phyloP scores from a whole-genome alignment of 441 rosid species.

The Melastoma candidum region DNA sequence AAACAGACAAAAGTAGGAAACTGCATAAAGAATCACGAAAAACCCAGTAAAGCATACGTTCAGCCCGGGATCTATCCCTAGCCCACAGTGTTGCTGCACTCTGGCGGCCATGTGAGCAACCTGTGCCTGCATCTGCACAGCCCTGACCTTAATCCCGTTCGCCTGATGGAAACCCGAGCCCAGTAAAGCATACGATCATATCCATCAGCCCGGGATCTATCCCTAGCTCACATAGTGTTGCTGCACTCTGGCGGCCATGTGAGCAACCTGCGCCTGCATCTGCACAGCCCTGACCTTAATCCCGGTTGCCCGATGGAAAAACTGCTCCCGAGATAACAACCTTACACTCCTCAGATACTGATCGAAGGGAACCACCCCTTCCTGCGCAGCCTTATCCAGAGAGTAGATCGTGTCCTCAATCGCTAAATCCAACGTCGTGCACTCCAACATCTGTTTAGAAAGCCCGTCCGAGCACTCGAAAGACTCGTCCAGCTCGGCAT shows the following conservation, averaged over 20 bases:
- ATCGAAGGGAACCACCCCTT: slow-evolving; percentile 67
- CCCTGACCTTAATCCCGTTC: slow-evolving; percentile 65
- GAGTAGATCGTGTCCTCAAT: slow-evolving; percentile 78
- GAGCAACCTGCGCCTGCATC: slow-evolving; percentile 84
- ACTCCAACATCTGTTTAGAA: slow-evolving; percentile 83
- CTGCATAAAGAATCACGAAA: too few species aligned
- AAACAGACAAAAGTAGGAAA: too few species aligned
- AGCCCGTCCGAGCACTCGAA: slow-evolving; percentile 52
- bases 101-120: slow-evolving; percentile 45
- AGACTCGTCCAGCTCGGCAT: slow-evolving; percentile 44
- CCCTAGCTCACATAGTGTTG: slow-evolving; percentile 30
- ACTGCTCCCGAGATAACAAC: slow-evolving; percentile 83
- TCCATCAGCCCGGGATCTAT: not conserved
- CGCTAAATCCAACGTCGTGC: slow-evolving; percentile 67
- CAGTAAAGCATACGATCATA: too few species aligned
- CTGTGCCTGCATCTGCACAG: slow-evolving; percentile 82
- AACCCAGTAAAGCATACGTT: too few species aligned
- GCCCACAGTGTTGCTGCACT: too few species aligned
- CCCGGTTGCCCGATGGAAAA: slow-evolving; percentile 77
- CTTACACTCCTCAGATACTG: slow-evolving; percentile 85
- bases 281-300: slow-evolving; percentile 72
- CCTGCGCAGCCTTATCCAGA: slow-evolving; percentile 78
- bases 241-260: slow-evolving; percentile 58
- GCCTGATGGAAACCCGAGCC: slow-evolving; percentile 49
- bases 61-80: too few species aligned